phyloP scores from a whole-genome alignment of 345 rosid species.

The Eucalyptus erythrocorys region DNA sequence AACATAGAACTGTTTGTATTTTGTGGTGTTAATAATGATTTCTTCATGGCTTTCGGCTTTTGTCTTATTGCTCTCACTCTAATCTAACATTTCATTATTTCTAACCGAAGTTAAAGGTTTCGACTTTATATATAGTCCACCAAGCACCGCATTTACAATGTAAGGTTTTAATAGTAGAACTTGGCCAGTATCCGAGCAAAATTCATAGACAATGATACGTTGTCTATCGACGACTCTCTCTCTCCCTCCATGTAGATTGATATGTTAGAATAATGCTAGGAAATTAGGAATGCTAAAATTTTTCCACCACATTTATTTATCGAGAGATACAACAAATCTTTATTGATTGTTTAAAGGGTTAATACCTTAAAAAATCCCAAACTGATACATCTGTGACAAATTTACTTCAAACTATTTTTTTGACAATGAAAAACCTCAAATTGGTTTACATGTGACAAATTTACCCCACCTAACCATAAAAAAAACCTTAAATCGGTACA shows the following conservation, averaged over 20 bases:
- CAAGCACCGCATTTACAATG: background rate
- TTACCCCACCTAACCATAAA: no score
- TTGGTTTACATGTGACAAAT: no score
- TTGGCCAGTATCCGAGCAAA: background rate
- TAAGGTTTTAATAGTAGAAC: no score
- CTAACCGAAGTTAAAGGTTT: background rate
- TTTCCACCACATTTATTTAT: background rate
- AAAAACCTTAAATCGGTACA: no score
- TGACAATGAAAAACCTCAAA: no score
- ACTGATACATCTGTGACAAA: no score
- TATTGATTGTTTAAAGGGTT: no score
- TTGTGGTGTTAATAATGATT: background rate
- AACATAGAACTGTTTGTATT: no score
- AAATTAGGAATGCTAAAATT: background rate
- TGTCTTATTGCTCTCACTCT: background rate
- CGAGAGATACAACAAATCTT: rapidly evolving
- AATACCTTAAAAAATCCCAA: no score
- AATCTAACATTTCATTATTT: background rate
- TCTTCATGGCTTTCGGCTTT: background rate
- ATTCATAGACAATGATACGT: background rate
- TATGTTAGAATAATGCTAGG: background rate
- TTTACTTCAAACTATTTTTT: no score
- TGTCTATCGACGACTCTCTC: background rate
- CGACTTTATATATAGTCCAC: background rate
- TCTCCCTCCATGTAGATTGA: background rate